Evolutionary conservation across 805 yeast genomes (phyloP).

Genomic region (Suhomyces tanzawaensis): DNA sequence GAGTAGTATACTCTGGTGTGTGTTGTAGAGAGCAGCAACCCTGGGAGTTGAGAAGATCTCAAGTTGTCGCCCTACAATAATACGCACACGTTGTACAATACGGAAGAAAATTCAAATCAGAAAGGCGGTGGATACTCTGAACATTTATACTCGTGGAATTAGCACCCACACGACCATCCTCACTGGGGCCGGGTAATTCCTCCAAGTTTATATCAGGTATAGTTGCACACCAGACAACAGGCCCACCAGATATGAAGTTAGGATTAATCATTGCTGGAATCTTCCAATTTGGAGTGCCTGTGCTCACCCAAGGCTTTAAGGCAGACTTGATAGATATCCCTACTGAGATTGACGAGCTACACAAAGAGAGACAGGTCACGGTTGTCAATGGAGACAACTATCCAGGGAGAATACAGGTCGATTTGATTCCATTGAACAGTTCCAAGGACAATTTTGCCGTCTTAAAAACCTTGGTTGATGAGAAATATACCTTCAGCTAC

Average conservation of each 20-base stretch:
- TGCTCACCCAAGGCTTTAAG: background rate
- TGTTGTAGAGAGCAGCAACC: slow-evolving; percentile 50
- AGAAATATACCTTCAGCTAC: slow-evolving; percentile 25
- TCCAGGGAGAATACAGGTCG: slow-evolving; percentile 29
- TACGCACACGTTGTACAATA: slow-evolving; percentile 48
- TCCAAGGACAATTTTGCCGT: slow-evolving; percentile 3
- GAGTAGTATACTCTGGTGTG: slow-evolving; percentile 46
- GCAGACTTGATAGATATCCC: slow-evolving; percentile 34
- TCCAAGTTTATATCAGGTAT: background rate
- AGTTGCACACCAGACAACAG: too few species aligned
- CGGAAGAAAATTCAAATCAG: slow-evolving; percentile 17
- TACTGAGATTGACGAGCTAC: slow-evolving; percentile 14
- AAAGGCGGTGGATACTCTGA: background rate
- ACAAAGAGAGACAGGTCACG: slow-evolving; percentile 8
- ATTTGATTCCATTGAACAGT: slow-evolving; percentile 13
- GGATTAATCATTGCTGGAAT: background rate
- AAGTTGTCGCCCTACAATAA: slow-evolving; percentile 48
- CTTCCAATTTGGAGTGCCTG: background rate
- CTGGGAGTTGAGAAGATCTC: slow-evolving; percentile 26
- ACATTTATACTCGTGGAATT: slow-evolving; percentile 9
- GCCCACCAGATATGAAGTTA: background rate
- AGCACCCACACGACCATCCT: background rate
- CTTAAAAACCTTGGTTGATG: slow-evolving; percentile 18
- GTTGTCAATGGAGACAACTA: slow-evolving; percentile 37
- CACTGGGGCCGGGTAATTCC: slow-evolving; percentile 23